Percentiles rank a stretch among this genome's conserved stretches.
Evolutionary conservation across 83 land plant genomes (phyloP).

Genomic region (Picea mariana): DNA sequence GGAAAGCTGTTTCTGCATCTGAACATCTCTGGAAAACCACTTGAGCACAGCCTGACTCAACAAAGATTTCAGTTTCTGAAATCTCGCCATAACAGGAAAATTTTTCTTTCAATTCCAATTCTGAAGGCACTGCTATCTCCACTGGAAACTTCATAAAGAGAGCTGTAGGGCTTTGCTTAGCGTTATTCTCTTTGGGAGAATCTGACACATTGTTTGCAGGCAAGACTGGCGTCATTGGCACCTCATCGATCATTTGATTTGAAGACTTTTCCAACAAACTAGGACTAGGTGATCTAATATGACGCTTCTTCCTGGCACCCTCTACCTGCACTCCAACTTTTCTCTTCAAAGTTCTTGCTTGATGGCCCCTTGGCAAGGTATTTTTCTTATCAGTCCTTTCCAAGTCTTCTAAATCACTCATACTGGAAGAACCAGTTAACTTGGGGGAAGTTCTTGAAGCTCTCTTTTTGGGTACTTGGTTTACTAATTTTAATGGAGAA

Average conservation of each 20-base stretch:
- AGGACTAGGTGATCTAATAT: background rate
- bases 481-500: too few relatives aligned
- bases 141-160: constrained; percentile 42
- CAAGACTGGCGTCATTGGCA: background rate
- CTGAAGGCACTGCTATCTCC: constrained; percentile 46
- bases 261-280: background rate
- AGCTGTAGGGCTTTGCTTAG: constrained; percentile 42
- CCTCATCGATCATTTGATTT: background rate
- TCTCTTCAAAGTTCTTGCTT: background rate
- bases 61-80: constrained; percentile 40
- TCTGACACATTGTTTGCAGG: background rate
- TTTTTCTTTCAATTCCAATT: constrained; percentile 39
- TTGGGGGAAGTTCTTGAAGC: background rate
- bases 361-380: background rate
- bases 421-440: constrained; percentile 10
- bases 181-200: constrained; percentile 14
- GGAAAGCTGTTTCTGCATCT: constrained; percentile 68
- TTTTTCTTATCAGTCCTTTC: background rate
- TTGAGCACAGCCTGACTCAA: constrained; percentile 40
- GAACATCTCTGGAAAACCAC: constrained; percentile 51
- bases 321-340: background rate
- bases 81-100: constrained; percentile 54
- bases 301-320: background rate
- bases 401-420: background rate
- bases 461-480: background rate